Evolutionary conservation across 2,329 filamentous ascomycete genomes (phyloP).

Genomic region (Cladorrhinum sp.): DNA sequence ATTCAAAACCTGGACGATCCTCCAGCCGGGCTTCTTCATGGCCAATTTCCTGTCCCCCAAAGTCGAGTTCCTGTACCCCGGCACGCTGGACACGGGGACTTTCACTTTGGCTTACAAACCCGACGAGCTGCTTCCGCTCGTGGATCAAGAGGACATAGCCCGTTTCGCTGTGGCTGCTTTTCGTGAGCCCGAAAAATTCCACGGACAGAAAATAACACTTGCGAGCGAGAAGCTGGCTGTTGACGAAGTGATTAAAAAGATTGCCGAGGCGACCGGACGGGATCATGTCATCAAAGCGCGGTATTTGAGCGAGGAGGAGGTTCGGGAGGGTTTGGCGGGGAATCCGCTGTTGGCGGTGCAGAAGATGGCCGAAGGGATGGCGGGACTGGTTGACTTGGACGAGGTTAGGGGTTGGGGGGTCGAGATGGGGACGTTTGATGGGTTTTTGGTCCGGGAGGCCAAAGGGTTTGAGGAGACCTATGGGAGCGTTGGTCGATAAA

Average conservation of each 20-base stretch:
- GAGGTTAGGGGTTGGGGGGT: not conserved
- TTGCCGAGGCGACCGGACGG: not conserved
- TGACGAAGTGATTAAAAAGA: not conserved
- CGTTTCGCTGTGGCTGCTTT: slow-evolving; percentile 43
- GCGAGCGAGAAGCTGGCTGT: slow-evolving; percentile 10
- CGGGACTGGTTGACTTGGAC: not conserved
- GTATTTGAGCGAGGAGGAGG: not conserved
- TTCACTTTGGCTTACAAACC: slow-evolving; percentile 37
- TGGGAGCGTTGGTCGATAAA: not conserved
- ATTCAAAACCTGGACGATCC: slow-evolving; percentile 45
- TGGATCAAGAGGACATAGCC: slow-evolving; percentile 48
- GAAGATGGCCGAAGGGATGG: not conserved
- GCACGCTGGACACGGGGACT: slow-evolving; percentile 36
- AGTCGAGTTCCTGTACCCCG: slow-evolving; percentile 37
- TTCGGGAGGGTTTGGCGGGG: not conserved
- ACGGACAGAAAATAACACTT: slow-evolving; percentile 12
- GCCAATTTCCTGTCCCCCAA: slow-evolving; percentile 46
- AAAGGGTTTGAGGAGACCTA: not conserved
- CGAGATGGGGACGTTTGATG: not conserved
- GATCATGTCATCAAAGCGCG: not conserved
- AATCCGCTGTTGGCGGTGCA: not conserved
- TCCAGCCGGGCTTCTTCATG: slow-evolving; percentile 52
- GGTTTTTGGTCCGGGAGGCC: not conserved
- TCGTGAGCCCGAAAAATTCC: slow-evolving; percentile 15
- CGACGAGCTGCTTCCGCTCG: slow-evolving; percentile 39